Evolutionary conservation across 129 eudicot species (phyloP).

Genomic region (Lactuca sativa): DNA sequence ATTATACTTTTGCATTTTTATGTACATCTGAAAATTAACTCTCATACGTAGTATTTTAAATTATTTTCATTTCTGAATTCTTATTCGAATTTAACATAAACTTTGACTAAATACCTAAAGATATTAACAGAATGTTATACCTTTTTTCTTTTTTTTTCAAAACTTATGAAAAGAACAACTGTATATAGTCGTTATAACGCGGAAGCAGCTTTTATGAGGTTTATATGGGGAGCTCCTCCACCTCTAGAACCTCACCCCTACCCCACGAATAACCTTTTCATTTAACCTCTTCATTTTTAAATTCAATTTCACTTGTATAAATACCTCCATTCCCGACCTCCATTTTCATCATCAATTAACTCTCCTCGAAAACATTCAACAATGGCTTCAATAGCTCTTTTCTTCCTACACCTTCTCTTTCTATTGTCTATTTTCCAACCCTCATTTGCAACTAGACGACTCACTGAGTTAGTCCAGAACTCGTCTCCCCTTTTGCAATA

Average conservation of each 20-base stretch:
- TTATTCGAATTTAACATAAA: too few species aligned
- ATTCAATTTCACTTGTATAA: conserved; percentile 25
- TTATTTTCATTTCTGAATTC: too few species aligned
- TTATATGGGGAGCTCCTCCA: conserved; percentile 21
- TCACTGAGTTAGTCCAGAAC: conserved; percentile 30
- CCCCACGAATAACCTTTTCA: neutral
- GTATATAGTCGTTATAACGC: conserved; percentile 10
- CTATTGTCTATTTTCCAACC: conserved; percentile 23
- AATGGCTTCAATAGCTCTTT: conserved; percentile 32
- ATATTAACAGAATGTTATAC: too few species aligned
- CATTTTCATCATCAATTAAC: conserved; percentile 21
- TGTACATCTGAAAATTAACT: too few species aligned
- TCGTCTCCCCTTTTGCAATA: conserved; percentile 36
- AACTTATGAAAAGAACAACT: conserved; percentile 1
- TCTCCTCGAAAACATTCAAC: neutral
- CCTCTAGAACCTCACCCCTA: neutral
- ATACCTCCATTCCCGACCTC: conserved; percentile 28
- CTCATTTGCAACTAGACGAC: conserved; percentile 42
- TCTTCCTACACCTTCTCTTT: conserved; percentile 16
- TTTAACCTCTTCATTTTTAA: neutral
- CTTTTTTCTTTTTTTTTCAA: neutral
- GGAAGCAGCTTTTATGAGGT: conserved; percentile 14
- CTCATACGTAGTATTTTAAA: too few species aligned
- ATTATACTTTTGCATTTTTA: too few species aligned
- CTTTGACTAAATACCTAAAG: too few species aligned